Evolutionary conservation across 352 stramenopile species (phyloP).

Genomic region (Phytophthora quininea): DNA sequence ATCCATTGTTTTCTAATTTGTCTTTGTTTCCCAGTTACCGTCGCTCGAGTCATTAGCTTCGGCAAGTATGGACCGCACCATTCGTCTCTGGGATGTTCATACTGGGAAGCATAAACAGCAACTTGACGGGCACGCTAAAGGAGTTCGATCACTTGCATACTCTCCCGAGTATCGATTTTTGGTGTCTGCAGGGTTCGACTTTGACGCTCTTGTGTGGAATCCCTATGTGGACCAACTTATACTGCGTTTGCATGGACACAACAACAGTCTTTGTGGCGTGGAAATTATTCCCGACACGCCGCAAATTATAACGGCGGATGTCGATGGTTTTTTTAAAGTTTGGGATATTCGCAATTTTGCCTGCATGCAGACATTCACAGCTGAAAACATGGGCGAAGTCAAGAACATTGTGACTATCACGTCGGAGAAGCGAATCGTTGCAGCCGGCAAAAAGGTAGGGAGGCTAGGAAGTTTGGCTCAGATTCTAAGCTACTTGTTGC

Average conservation of each 20-base stretch:
- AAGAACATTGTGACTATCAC: conserved; percentile 76
- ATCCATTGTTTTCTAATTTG: conserved; percentile 6
- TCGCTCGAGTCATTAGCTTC: conserved; percentile 84
- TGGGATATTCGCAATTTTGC: conserved; percentile 92
- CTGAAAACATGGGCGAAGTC: conserved; percentile 71
- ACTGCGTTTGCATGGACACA: conserved; percentile 84
- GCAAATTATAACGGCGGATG: conserved; percentile 88
- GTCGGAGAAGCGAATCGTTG: conserved; percentile 78
- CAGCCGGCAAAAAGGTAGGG: conserved; percentile 70
- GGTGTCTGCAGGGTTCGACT: conserved; percentile 88
- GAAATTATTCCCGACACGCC: conserved; percentile 87
- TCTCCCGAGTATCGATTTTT: conserved; percentile 88
- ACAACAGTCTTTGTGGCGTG: conserved; percentile 84
- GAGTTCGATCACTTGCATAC: conserved; percentile 81
- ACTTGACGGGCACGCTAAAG: conserved; percentile 85
- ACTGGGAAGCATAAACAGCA: conserved; percentile 87
- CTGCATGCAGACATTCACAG: conserved; percentile 89
- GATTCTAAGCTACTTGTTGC: neutral
- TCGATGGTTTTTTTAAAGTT: conserved; percentile 87
- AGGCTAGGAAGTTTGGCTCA: neutral
- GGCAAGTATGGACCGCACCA: conserved; percentile 89
- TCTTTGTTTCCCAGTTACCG: conserved; percentile 46
- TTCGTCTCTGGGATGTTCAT: conserved; percentile 89
- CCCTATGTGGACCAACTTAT: conserved; percentile 91
- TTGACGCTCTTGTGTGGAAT: conserved; percentile 90